phyloP scores from a whole-genome alignment of 352 stramenopile genomes.

The Porosira glacialis region DNA sequence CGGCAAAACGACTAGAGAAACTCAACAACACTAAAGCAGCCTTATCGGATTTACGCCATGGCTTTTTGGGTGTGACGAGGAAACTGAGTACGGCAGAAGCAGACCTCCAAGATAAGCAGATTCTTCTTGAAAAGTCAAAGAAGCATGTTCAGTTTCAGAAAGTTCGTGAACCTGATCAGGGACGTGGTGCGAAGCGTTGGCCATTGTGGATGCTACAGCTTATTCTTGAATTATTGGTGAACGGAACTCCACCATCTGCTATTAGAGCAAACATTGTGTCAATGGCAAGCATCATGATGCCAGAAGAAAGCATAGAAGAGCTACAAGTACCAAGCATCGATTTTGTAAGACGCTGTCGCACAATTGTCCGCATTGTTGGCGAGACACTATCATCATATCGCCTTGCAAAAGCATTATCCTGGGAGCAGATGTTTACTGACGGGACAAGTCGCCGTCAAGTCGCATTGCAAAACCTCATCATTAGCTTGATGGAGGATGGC shows the following conservation, averaged over 20 bases:
- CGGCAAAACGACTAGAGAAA: too few species aligned
- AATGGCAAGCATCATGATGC: neutral
- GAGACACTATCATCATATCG: slow-evolving; percentile 9
- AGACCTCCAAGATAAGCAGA: too few species aligned
- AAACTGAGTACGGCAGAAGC: too few species aligned
- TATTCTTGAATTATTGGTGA: slow-evolving; percentile 17
- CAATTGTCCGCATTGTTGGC: slow-evolving; percentile 1
- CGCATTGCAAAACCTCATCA: slow-evolving; percentile 22
- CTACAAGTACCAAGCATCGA: slow-evolving; percentile 1
- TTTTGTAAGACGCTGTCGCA: slow-evolving; percentile 7
- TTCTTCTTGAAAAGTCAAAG: too few species aligned
- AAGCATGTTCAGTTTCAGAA: too few species aligned
- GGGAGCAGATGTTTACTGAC: slow-evolving; percentile 28
- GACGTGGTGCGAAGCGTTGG: slow-evolving; percentile 1
- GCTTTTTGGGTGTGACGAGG: too few species aligned
- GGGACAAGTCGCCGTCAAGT: slow-evolving; percentile 15
- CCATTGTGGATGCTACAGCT: slow-evolving; percentile 4
- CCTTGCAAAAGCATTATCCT: slow-evolving; percentile 11
- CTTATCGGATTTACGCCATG: too few species aligned
- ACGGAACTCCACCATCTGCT: neutral
- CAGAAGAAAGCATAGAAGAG: neutral
- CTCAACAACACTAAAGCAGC: too few species aligned
- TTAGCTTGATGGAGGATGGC: slow-evolving; percentile 14
- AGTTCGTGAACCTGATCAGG: too few species aligned
- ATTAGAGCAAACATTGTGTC: neutral